Conservation (phyloP, 176 grass and related monocot species). For the Luzula sylvatica region DNA sequence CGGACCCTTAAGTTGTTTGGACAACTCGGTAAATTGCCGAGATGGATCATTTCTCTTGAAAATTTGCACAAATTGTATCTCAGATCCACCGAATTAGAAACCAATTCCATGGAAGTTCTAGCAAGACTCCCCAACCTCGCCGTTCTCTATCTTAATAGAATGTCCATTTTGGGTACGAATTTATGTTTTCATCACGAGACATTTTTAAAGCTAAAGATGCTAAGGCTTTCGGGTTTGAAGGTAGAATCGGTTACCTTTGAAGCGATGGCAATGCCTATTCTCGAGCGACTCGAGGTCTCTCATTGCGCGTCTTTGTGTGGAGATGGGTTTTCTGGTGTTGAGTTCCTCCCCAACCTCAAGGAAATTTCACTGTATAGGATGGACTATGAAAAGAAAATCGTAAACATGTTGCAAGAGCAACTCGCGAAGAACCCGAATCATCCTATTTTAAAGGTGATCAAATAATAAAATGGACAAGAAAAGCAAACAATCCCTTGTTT, state of each 20-base stretch:
- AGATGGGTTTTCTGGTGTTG: not conserved
- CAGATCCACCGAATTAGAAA: not conserved
- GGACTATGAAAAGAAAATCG: not conserved
- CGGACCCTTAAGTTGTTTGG: not conserved
- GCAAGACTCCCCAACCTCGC: not conserved
- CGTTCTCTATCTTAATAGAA: not conserved
- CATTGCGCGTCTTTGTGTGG: not conserved
- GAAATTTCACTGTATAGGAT: not conserved
- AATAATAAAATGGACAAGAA: no score
- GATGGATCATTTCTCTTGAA: not conserved
- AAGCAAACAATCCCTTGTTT: no score
- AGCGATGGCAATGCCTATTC: not conserved
- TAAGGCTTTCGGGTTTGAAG: not conserved
- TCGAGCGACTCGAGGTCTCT: not conserved
- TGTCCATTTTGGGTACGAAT: not conserved
- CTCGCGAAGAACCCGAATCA: not conserved
- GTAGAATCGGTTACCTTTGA: not conserved
- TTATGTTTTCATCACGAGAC: not conserved
- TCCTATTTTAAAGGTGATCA: not conserved
- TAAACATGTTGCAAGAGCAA: not conserved
- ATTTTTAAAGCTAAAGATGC: not conserved
- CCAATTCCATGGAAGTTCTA: not conserved
- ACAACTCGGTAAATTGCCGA: not conserved
- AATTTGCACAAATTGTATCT: slow-evolving; percentile 17
- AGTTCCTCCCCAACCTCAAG: not conserved